A percentile compares a stretch with the other conserved stretches of the same genome.
Conservation (phyloP, 441 rosid genomes). For the Erodium texanum region DNA sequence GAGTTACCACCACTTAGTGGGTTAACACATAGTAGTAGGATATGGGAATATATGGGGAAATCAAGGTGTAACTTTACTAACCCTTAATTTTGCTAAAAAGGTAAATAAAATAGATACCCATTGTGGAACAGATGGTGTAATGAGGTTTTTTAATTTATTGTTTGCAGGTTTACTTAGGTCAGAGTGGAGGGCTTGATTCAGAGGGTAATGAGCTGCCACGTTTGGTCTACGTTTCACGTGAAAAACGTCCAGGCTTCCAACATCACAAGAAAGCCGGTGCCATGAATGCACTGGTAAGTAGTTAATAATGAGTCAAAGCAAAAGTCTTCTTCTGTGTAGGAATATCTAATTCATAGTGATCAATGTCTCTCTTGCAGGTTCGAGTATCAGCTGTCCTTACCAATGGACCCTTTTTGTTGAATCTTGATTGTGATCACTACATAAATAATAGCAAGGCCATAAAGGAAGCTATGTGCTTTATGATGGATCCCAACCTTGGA, state of each 20-base stretch:
- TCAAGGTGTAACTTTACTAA: not conserved
- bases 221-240: slow-evolving; percentile 95
- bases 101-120: not conserved
- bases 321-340: not conserved
- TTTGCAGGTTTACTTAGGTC: slow-evolving; percentile 90
- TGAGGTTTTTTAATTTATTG: slow-evolving; percentile 6
- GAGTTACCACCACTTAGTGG: not conserved
- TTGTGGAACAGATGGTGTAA: not conserved
- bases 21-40: not conserved
- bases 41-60: not conserved
- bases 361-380: slow-evolving; percentile 44
- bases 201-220: slow-evolving; percentile 97
- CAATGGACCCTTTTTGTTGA: slow-evolving; percentile 93
- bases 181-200: slow-evolving; percentile 92
- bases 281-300: slow-evolving; percentile 86
- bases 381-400: slow-evolving; percentile 97
- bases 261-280: slow-evolving; percentile 99
- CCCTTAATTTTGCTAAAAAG: not conserved
- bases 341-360: slow-evolving; percentile 17
- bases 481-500: slow-evolving; percentile 99
- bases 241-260: slow-evolving; percentile 94
- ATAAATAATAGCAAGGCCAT: slow-evolving; percentile 93
- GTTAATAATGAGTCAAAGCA: not conserved
- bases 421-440: slow-evolving; percentile 99
- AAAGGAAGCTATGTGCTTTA: slow-evolving; percentile 94